Evolutionary conservation across 495 filamentous ascomycete species (phyloP), one percentile per base, ranked within the genome.

Genomic region (Platismatia glauca): DNA sequence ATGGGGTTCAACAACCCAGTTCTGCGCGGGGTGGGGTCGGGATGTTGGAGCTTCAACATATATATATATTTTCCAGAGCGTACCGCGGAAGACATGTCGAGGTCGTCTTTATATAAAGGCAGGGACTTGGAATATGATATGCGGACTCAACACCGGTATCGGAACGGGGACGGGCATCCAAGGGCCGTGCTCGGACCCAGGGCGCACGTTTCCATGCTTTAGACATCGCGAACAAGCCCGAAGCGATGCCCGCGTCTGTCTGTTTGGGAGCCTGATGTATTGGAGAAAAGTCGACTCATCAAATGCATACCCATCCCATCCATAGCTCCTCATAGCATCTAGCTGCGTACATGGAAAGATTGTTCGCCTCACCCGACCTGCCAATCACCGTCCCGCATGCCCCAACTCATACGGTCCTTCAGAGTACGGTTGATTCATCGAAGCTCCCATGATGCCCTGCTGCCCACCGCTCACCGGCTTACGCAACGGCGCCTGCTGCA

Each of bases 331-430:
- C 44, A 22, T 13, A 24, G 2, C 44, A 22, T 13, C 1, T 20
- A 4, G 13, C n/a, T n/a, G n/a, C n/a, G n/a, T n/a, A n/a, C 4
- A 48, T 24, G 3, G 0, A 13, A 48, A 2, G n/a, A 3, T 24
- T 48, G 13, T 57, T 18, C 0, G 18, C 1, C n/a, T 7, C 11
- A 56, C 35, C 0, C 53, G 6, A 34, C 4, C 22, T 15, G 15
- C 13, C 20, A 22, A 37, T 57, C 33, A 38, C 29, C 16, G 55
- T 18, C 18, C 20, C 1, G 37, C 55, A 38, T 57, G 34, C 18
- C 31, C 55, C 55, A 57, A 38, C 15, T 57, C 55, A 38, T 57
- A 57, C 37, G 55, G 55, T 1, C 33, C 55, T 7, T 57, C 33
- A 2, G 31, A n/a, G 7, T 22, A 57, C 9, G 55, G 55, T 27